These are phyloP conservation scores for Polytrichum formosum DNA, from an alignment of 225 moss, liverwort and hornwort genomes.

Conservation along the genomic window DNA sequence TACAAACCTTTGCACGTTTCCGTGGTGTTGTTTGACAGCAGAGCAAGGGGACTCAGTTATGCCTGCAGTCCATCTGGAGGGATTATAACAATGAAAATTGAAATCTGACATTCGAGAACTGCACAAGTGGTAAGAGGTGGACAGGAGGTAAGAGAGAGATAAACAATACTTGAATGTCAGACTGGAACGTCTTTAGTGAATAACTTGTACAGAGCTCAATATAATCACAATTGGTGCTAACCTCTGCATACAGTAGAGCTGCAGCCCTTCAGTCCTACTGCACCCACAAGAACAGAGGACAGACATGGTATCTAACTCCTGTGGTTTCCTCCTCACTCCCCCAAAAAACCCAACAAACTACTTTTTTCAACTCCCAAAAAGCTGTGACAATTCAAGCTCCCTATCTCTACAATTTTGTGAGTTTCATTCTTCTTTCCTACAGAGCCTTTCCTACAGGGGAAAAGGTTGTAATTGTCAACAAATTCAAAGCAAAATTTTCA, in stretches of 20 bases:
- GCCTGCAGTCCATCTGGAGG: too few species aligned
- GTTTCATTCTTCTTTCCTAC: constrained; percentile 11
- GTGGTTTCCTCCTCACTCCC: not conserved
- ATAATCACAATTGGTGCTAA: constrained; percentile 26
- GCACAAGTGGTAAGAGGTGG: too few species aligned
- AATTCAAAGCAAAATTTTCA: constrained; percentile 46
- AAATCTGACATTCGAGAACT: too few species aligned
- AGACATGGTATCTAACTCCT: constrained; percentile 10
- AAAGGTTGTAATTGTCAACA: constrained; percentile 49
- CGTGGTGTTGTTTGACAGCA: too few species aligned
- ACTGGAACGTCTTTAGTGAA: constrained; percentile 13
- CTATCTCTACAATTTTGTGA: constrained; percentile 12
- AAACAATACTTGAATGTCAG: constrained; percentile 2
- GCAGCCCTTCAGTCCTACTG: constrained; percentile 4
- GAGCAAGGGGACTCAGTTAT: too few species aligned
- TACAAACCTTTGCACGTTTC: too few species aligned
- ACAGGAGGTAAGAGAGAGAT: too few species aligned
- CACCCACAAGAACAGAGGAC: constrained; percentile 16
- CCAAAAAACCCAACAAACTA: constrained; percentile 9
- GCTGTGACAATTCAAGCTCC: constrained; percentile 10
- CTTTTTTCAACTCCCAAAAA: too few species aligned
- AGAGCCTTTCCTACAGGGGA: constrained; percentile 26
- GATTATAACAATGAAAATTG: too few species aligned
- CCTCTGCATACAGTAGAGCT: constrained; percentile 9
- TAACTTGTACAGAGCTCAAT: constrained; percentile 33